These are phyloP conservation scores for Naganishia vishniacii DNA, from an alignment of 768 basidiomycete genomes.

Conservation along the genomic window DNA sequence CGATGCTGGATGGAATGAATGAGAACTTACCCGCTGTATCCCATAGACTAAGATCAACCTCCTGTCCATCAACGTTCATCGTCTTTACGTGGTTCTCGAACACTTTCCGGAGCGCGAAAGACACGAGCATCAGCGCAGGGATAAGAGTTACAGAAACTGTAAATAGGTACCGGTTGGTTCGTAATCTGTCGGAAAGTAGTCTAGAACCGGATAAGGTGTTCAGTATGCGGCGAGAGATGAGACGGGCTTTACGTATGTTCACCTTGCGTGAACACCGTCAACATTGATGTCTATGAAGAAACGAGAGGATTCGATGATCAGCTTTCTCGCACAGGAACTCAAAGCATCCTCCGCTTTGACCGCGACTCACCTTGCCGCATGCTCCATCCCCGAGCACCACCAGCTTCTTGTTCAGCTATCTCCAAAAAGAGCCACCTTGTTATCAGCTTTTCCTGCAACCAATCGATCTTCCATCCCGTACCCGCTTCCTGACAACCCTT, in stretches of 20 bases:
- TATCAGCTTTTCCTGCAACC: no score
- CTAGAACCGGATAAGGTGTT: conserved; percentile 22
- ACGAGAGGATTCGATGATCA: no score
- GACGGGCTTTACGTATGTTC: conserved; percentile 82
- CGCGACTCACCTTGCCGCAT: conserved; percentile 64
- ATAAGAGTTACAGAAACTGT: background rate
- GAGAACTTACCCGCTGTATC: conserved; percentile 67
- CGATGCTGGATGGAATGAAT: background rate
- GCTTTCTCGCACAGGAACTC: background rate
- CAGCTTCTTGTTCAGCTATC: conserved; percentile 54
- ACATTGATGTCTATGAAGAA: conserved; percentile 24
- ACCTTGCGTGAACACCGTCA: conserved; percentile 39
- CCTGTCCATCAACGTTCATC: conserved; percentile 74
- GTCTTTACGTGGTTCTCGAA: conserved; percentile 98
- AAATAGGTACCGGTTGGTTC: conserved; percentile 41
- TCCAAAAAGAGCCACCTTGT: no score
- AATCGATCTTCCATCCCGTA: background rate
- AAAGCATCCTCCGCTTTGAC: no score
- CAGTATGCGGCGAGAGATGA: background rate
- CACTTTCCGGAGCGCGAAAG: conserved; percentile 62
- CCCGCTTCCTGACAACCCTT: conserved; percentile 7
- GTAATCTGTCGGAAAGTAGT: conserved; percentile 29
- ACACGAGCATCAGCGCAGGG: conserved; percentile 57
- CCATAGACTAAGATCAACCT: conserved; percentile 89
- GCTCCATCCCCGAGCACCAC: conserved; percentile 97